phyloP scores from a whole-genome alignment of 805 yeast genomes.

The Sugiyamaella mastotermitis region DNA sequence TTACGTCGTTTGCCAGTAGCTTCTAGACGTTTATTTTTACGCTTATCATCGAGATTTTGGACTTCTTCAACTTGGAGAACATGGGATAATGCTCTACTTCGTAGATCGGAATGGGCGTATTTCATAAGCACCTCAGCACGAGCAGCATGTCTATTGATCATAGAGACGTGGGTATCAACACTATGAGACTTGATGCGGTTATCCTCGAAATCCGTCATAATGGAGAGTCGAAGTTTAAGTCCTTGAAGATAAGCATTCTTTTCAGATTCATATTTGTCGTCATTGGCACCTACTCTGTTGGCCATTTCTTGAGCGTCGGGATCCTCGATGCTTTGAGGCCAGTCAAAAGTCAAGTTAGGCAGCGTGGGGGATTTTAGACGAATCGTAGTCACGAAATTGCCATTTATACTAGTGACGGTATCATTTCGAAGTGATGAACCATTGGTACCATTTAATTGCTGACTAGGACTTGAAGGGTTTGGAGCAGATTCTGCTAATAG shows the following conservation, averaged over 20 bases:
- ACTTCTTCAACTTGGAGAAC: slow-evolving; percentile 6
- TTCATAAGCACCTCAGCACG: not conserved
- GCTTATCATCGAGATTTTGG: slow-evolving; percentile 1
- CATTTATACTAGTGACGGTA: not conserved
- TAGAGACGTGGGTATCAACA: not conserved
- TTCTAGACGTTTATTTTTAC: slow-evolving; percentile 1
- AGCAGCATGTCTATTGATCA: not conserved
- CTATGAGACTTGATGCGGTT: not conserved
- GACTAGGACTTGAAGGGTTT: not conserved
- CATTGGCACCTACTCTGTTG: slow-evolving; percentile 2
- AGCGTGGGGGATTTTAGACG: not conserved
- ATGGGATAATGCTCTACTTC: slow-evolving; percentile 8
- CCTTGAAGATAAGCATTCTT: slow-evolving; percentile 3
- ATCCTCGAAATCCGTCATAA: no score
- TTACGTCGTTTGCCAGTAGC: slow-evolving; percentile 4
- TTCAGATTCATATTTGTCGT: not conserved
- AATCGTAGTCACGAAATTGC: not conserved
- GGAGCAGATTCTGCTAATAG: slow-evolving; percentile 3
- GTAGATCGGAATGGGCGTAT: slow-evolving; percentile 2
- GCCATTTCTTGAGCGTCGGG: slow-evolving; percentile 4
- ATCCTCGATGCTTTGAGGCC: slow-evolving; percentile 5
- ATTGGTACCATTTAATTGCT: not conserved
- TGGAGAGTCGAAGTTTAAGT: slow-evolving; percentile 2
- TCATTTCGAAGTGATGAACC: no score
- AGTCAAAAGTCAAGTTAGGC: not conserved